Evolutionary conservation across 164 flowering plant species (phyloP).

Genomic region (Liquidambar formosana): DNA sequence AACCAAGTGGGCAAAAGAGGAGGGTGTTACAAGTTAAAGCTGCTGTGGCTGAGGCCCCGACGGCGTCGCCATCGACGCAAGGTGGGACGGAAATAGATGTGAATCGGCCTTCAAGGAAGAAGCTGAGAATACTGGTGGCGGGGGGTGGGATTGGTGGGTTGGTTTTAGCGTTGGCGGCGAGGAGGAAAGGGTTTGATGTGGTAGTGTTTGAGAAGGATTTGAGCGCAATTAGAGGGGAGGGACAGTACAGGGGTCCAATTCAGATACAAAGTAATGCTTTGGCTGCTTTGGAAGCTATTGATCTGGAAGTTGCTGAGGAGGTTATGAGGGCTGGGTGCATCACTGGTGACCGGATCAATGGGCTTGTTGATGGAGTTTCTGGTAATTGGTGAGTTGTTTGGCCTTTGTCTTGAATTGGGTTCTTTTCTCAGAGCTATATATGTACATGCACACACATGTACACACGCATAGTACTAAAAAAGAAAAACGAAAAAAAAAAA

Average conservation of each 20-base stretch:
- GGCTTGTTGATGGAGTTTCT: constrained; percentile 94
- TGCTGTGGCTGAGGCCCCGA: constrained; percentile 21
- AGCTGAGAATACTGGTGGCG: constrained; percentile 70
- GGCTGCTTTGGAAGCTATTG: constrained; percentile 97
- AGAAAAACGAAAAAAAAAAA: too few relatives aligned
- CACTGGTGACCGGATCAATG: constrained; percentile 91
- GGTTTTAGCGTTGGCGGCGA: constrained; percentile 88
- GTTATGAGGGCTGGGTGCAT: constrained; percentile 84
- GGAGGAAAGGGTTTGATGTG: constrained; percentile 85
- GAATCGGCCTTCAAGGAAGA: constrained; percentile 26
- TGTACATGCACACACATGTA: too few relatives aligned
- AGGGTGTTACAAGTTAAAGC: constrained; percentile 28
- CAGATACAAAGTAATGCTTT: constrained; percentile 96
- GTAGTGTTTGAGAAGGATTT: constrained; percentile 92
- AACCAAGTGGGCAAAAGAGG: constrained; percentile 17
- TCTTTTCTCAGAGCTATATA: neutral
- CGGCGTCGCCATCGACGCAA: neutral
- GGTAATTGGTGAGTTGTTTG: constrained; percentile 68
- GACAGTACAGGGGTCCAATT: constrained; percentile 94
- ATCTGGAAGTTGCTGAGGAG: constrained; percentile 86
- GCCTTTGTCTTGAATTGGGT: neutral
- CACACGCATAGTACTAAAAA: too few relatives aligned
- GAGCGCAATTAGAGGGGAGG: constrained; percentile 96
- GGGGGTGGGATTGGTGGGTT: constrained; percentile 98
- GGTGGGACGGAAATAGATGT: neutral